phyloP scores from a whole-genome alignment of 371 early-diverging fungal species.

The Rhizopus arrhizus region DNA sequence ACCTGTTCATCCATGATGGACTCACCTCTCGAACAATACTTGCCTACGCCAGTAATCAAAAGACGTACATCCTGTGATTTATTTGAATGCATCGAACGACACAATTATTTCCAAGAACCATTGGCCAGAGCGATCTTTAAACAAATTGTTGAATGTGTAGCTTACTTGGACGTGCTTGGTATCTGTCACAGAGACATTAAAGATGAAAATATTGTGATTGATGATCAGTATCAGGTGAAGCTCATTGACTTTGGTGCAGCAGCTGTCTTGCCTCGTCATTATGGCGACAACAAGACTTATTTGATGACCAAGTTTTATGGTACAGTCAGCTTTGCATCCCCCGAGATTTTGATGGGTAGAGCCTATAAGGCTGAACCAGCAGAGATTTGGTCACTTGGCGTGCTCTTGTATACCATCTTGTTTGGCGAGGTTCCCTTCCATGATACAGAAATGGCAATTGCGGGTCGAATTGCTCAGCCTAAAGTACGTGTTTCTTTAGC shows the following conservation, averaged over 20 bases:
- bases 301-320: conserved; percentile 69
- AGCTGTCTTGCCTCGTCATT: conserved; percentile 57
- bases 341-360: conserved; percentile 76
- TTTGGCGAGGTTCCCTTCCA: conserved; percentile 78
- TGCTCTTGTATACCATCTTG: conserved; percentile 74
- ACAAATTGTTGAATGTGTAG: conserved; percentile 72
- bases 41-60: conserved; percentile 32
- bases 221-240: conserved; percentile 70
- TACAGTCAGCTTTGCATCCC: conserved; percentile 69
- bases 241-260: conserved; percentile 86
- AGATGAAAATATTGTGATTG: conserved; percentile 82
- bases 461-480: conserved; percentile 45
- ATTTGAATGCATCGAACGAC: conserved; percentile 81
- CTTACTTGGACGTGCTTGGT: conserved; percentile 59
- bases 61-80: conserved; percentile 69
- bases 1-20: conserved; percentile 22
- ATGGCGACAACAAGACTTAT: conserved; percentile 34
- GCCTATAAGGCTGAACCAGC: conserved; percentile 76
- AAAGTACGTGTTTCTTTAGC: conserved; percentile 47
- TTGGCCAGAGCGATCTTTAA: conserved; percentile 62
- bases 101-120: conserved; percentile 65
- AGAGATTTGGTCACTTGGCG: conserved; percentile 83
- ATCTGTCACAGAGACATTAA: conserved; percentile 70
- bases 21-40: conserved; percentile 23
- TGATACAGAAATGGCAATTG: conserved; percentile 52